Evolutionary conservation across 495 filamentous ascomycete species (phyloP), one percentile per base, ranked within the genome.

Genomic region (Hyaloscypha variabilis): DNA sequence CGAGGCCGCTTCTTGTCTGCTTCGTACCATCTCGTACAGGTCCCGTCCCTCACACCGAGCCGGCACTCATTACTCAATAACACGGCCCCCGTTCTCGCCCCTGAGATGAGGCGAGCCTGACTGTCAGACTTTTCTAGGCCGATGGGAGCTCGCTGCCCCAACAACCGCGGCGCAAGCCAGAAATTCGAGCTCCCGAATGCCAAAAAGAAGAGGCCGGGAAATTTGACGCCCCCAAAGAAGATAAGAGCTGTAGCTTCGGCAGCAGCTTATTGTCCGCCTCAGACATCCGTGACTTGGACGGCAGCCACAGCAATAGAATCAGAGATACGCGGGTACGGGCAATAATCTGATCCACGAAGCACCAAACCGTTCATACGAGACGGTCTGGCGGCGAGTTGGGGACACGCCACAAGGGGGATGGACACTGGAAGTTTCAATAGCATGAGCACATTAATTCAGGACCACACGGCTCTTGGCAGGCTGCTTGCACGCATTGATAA

Each of bases 191-290:
- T 58, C 54, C 30, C 46, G 25, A 17, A 60, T 36, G 30, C 54
- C 56, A 23, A 58, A n/a, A 53, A 57, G 26, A 53, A 39, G n/a
- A 29, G 8, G 25, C 31, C 28, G 62, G 58, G 63, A 69, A 60
- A 69, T 66, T 69, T 69, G 67, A 69, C 63, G 52, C 62, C 52
- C 56, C 54, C 55, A 63, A 67, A 56, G 19, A 60, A 63, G 65
- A 67, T 67, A 63, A 58, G 39, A 60, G 65, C 65, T 58, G 34
- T 63, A 36, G 52, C 52, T 13, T 13, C 8, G 13, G 31, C 31
- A 34, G 30, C 65, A 28, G 26, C 54, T 53, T 14, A 24, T 57
- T 34, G 19, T 34, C 19, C 26, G 54, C 6, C 29, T 31, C 54
- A 10, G 54, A 58, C 26, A 58, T 28, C 29, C 54, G 54, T 34